Evolutionary conservation across 805 yeast species (phyloP), one percentile per base, ranked within the genome.

Genomic region (Saccharomyces kudriavzevii): DNA sequence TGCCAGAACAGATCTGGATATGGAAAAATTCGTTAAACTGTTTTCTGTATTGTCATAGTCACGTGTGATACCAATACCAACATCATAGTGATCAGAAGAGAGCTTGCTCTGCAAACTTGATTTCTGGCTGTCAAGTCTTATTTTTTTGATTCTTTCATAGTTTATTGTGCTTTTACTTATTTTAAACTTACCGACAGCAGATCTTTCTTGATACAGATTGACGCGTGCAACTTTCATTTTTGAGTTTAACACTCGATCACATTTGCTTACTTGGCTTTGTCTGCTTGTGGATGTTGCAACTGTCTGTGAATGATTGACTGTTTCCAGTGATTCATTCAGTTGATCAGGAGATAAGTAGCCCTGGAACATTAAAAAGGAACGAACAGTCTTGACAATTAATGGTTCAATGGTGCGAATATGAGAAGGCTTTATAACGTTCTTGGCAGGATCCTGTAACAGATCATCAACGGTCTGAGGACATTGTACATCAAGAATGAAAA

Each of bases 401-500:
- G 73, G 66, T 9, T 61, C 54, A 1, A 74, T 52, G 1, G 68
- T 54, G 4, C 61, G 58, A 13, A 68, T 49, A 24, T 63, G 58
- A 22, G 68, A 60, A 1, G 74, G 60, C 0, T 50, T 46, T 6
- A 55, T 58, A 22, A 75, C 66, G 0, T 40, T 47, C 53, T 76
- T 77, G 3, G 69, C 56, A 0, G 78, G 74, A 53, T 72, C 74
- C 54, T 78, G 80, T 4, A 73, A 43, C 25, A 75, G 52, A 52
- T 77, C 81, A 14, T 73, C 68, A 1, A 60, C 35, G 5, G 59
- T 52, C 5, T 43, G 47, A 1, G 69, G 67, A 22, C 73, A 66
- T 5, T 49, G 26, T 3, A 77, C 54, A 31, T 60, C 61, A 1
- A 79, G 53, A 0, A 79, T 55, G 49, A 71, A 74, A 0, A 75